Conservation (phyloP, 306 rosid genomes). For the Corylus avellana region DNA sequence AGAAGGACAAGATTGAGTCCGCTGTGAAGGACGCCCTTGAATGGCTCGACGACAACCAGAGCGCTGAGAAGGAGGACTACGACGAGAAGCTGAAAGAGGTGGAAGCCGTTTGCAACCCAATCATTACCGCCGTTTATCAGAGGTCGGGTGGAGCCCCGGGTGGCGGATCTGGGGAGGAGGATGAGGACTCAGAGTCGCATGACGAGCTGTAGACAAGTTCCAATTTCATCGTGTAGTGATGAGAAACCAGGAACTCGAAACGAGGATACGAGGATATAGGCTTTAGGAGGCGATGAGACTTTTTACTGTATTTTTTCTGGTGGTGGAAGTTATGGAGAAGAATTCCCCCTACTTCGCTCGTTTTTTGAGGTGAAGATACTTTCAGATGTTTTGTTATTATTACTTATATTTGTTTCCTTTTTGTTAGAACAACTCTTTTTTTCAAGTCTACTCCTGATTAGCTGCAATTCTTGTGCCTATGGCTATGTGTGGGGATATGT, state of each 20-base stretch:
- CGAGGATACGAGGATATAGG: conserved; percentile 35
- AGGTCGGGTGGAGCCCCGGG: conserved; percentile 88
- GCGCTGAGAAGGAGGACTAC: conserved; percentile 82
- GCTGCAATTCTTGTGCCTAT: not conserved
- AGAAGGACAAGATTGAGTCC: conserved; percentile 89
- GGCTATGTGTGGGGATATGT: not conserved
- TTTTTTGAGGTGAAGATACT: conserved; percentile 45
- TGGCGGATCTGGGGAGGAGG: conserved; percentile 61
- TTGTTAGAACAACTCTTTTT: conserved; percentile 3
- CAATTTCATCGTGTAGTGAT: conserved; percentile 17
- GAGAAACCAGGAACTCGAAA: conserved; percentile 20
- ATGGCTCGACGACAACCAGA: conserved; percentile 97
- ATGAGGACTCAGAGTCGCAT: conserved; percentile 53
- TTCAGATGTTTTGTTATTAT: conserved; percentile 22
- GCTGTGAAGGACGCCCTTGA: conserved; percentile 95
- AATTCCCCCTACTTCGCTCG: conserved; percentile 36
- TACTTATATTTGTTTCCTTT: conserved; percentile 36
- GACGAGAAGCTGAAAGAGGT: conserved; percentile 96
- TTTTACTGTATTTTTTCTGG: conserved; percentile 42
- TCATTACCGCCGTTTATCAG: conserved; percentile 82
- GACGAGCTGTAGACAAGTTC: conserved; percentile 69
- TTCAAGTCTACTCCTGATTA: not conserved
- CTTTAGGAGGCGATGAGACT: conserved; percentile 34
- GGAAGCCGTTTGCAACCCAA: conserved; percentile 95
- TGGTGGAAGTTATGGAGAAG: conserved; percentile 32